These are phyloP conservation scores for Pichia kluyveri DNA, from an alignment of 805 yeast species.

Conservation along the genomic window DNA sequence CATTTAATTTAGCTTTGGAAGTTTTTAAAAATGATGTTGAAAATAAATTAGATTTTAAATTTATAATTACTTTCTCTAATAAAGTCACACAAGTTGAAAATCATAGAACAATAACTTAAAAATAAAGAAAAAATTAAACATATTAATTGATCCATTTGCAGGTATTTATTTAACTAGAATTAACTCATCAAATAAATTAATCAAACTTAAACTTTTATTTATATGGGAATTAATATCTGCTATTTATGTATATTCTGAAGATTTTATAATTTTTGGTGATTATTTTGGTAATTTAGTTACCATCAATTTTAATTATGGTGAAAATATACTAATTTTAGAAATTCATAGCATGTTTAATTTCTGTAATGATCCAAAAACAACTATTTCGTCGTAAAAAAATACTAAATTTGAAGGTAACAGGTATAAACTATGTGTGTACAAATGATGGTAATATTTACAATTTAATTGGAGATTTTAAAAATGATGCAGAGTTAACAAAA, in stretches of 20 bases:
- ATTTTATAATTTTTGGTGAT: slow-evolving; percentile 18
- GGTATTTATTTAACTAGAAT: slow-evolving; percentile 13
- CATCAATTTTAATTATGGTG: neutral
- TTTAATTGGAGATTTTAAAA: too few species aligned
- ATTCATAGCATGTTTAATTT: slow-evolving; percentile 4
- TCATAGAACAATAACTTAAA: neutral
- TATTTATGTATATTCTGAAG: slow-evolving; percentile 7
- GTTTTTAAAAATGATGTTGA: neutral
- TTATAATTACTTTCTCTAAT: neutral
- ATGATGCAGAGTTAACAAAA: too few species aligned
- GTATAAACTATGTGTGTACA: slow-evolving; percentile 9
- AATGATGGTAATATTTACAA: slow-evolving; percentile 9
- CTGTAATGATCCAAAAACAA: slow-evolving; percentile 4
- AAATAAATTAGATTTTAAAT: neutral
- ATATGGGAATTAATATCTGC: slow-evolving; percentile 6
- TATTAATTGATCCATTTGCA: slow-evolving; percentile 17
- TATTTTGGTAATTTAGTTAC: slow-evolving; percentile 17
- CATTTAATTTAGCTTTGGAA: slow-evolving; percentile 4
- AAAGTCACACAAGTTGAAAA: too few species aligned
- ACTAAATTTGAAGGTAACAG: neutral
- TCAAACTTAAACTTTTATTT: neutral
- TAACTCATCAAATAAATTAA: slow-evolving; percentile 2
- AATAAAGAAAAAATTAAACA: neutral
- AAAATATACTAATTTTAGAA: neutral
- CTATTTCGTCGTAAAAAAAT: neutral